These are phyloP conservation scores for Verticillium tricorpus DNA, from an alignment of 2,329 filamentous ascomycete genomes.

Conservation along the genomic window DNA sequence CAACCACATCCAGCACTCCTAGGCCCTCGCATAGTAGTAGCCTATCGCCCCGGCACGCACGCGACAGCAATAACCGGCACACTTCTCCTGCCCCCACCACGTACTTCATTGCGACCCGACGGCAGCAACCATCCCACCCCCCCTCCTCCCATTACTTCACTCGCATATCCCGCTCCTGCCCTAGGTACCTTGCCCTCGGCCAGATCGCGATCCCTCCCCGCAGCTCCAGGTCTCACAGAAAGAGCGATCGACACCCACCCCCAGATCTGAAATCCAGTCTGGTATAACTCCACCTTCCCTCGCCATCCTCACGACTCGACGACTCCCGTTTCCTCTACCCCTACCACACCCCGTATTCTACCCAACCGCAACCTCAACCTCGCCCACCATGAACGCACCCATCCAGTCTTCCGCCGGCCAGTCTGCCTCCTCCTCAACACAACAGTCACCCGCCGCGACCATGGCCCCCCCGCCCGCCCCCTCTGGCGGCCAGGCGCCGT, in stretches of 20 bases:
- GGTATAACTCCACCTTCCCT: not conserved
- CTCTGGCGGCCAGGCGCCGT: constrained; percentile 26
- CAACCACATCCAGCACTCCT: not conserved
- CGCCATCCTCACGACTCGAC: not conserved
- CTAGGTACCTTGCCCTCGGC: not conserved
- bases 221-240: constrained; percentile 1
- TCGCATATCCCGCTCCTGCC: not conserved
- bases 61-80: not conserved
- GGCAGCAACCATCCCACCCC: not conserved
- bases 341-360: not conserved
- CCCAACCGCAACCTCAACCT: not conserved
- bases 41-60: not conserved
- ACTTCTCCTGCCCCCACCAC: not conserved
- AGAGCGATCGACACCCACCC: not conserved
- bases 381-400: constrained; percentile 12
- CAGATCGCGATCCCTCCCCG: not conserved
- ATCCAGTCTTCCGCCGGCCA: constrained; percentile 6
- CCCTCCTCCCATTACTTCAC: not conserved
- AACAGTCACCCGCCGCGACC: constrained; percentile 22
- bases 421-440: constrained; percentile 18
- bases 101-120: not conserved
- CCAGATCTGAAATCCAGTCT: not conserved
- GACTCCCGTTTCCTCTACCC: not conserved
- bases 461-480: constrained; percentile 17
- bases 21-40: not conserved